Evolutionary conservation across 2,329 filamentous ascomycete species (phyloP).

Genomic region (Mycosphaerella sp.): DNA sequence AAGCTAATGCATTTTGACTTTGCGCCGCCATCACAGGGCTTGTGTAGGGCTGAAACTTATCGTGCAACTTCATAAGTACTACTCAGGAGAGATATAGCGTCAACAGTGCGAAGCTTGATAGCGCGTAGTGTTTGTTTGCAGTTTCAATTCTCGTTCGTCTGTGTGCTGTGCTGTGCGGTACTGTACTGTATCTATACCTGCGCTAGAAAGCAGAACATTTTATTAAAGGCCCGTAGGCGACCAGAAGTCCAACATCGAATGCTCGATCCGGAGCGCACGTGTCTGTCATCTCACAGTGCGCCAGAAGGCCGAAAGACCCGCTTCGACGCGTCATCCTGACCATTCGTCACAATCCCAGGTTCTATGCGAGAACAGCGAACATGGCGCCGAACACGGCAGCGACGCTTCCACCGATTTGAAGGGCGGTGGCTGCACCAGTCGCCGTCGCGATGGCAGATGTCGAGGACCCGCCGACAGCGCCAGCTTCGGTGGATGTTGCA

Average conservation of each 20-base stretch:
- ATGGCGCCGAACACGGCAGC: conserved; percentile 15
- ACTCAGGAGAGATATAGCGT: not conserved
- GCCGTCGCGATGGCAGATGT: conserved; percentile 7
- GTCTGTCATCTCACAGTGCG: not conserved
- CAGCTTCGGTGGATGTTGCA: conserved; percentile 13
- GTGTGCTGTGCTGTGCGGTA: not conserved
- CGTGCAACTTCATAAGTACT: not conserved
- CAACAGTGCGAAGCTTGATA: not conserved
- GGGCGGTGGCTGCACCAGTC: conserved; percentile 10
- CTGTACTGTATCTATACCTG: not conserved
- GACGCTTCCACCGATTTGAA: conserved; percentile 13
- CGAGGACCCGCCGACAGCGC: conserved; percentile 9
- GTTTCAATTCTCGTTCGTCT: not conserved
- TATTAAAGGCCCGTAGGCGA: not conserved
- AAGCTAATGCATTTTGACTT: not conserved
- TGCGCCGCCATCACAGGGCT: not conserved
- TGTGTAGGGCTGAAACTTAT: not conserved
- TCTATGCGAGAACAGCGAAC: conserved; percentile 20
- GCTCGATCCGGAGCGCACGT: not conserved
- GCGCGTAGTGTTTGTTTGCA: not conserved
- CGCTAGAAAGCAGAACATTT: not conserved
- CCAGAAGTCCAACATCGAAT: not conserved
- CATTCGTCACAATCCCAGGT: not conserved
- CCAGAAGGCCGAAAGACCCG: not conserved
- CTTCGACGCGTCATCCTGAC: not conserved